A percentile compares a stretch with the other conserved stretches of the same genome.
These are phyloP conservation scores for Hortiboletus flavorubellus DNA, from an alignment of 768 basidiomycete species.

Conservation along the genomic window DNA sequence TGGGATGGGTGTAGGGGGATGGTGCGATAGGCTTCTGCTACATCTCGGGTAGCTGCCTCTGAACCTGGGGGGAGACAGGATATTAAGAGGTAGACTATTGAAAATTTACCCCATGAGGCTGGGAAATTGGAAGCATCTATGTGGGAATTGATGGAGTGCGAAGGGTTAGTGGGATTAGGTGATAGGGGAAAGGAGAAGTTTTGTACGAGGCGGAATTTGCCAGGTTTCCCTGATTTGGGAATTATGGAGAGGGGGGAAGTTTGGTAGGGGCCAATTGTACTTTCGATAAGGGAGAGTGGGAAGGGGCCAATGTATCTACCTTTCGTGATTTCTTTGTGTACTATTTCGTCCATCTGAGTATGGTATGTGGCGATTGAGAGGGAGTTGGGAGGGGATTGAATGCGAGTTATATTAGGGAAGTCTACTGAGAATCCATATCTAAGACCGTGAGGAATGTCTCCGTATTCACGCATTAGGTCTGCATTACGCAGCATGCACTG, in stretches of 20 bases:
- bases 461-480: no score
- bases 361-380: background rate
- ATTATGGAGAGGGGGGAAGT: background rate
- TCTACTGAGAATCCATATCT: background rate
- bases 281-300: background rate
- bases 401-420: background rate
- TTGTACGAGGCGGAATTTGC: background rate
- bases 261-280: rapidly evolving
- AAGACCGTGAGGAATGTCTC: background rate
- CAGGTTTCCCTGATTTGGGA: background rate
- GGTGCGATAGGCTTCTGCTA: no score
- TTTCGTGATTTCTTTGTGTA: background rate
- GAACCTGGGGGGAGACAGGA: no score
- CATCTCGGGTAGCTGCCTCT: no score
- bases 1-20: no score
- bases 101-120: no score
- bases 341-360: background rate
- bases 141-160: no score
- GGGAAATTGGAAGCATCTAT: no score
- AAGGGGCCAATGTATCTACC: background rate
- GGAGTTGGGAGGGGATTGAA: background rate
- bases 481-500: rapidly evolving
- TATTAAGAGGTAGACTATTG: no score
- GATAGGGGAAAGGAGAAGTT: background rate
- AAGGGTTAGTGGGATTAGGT: no score